Percentiles rank a stretch among this genome's conserved stretches.
Conservation (phyloP, 495 filamentous ascomycete genomes). For the Xylaria sp. region DNA sequence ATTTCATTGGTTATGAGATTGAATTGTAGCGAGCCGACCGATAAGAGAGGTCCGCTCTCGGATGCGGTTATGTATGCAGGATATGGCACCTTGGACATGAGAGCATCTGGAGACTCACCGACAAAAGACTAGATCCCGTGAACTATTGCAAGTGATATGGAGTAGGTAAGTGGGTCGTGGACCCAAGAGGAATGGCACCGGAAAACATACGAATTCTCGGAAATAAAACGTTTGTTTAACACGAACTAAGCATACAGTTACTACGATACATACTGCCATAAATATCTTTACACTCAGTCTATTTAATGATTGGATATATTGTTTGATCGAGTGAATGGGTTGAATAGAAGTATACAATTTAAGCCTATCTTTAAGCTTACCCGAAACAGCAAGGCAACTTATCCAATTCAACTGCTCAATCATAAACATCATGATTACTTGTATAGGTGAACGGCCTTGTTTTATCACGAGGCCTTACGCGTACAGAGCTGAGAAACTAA, state of each 20-base stretch:
- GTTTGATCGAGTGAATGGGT: too few relatives aligned
- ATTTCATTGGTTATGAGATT: not conserved
- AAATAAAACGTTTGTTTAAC: not conserved
- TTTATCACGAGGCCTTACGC: not conserved
- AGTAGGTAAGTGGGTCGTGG: not conserved
- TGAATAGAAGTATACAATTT: not conserved
- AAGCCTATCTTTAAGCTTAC: not conserved
- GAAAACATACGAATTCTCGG: not conserved
- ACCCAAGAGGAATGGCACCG: too few relatives aligned
- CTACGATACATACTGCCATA: not conserved
- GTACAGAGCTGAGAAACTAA: not conserved
- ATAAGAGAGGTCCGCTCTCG: slow-evolving; percentile 22
- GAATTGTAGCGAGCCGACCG: not conserved
- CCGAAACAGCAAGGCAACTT: not conserved
- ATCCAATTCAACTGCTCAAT: not conserved
- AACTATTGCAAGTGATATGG: not conserved
- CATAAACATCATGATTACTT: not conserved
- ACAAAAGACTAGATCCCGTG: not conserved
- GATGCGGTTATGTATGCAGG: slow-evolving; percentile 19
- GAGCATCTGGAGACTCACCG: not conserved
- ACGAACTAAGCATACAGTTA: not conserved
- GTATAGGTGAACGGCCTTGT: not conserved
- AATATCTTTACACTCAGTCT: not conserved
- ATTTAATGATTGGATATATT: not conserved
- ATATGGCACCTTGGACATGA: not conserved